These are phyloP conservation scores for Alternaria rosae DNA, from an alignment of 2,329 filamentous ascomycete species.

Conservation along the genomic window DNA sequence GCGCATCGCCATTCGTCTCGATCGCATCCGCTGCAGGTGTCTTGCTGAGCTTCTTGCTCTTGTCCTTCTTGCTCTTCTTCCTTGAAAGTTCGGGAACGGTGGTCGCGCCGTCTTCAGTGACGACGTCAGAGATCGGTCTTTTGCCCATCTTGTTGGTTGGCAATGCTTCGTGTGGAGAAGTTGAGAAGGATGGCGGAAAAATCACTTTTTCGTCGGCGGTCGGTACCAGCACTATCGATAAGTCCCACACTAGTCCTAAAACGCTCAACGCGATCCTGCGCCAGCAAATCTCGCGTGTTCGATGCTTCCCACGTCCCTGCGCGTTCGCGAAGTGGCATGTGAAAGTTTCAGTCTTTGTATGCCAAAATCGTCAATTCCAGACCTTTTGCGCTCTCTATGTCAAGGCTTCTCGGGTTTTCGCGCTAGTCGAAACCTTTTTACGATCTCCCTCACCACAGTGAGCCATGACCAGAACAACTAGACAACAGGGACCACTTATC, in stretches of 20 bases:
- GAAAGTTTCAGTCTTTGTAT: background rate
- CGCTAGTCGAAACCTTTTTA: slow-evolving; percentile 3
- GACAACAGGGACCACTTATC: background rate
- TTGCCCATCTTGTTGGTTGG: slow-evolving; percentile 43
- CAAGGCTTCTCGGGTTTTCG: background rate
- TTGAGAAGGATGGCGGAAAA: slow-evolving; percentile 16
- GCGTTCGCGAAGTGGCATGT: background rate
- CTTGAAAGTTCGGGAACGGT: slow-evolving; percentile 35
- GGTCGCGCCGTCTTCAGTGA: slow-evolving; percentile 34
- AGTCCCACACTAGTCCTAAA: slow-evolving; percentile 11
- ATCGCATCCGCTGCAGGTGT: slow-evolving; percentile 22
- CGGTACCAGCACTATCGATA: slow-evolving; percentile 30
- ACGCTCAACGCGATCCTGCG: slow-evolving; percentile 1
- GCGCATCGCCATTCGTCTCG: slow-evolving; percentile 29
- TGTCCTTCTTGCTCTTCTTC: slow-evolving; percentile 51
- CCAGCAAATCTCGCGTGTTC: slow-evolving; percentile 8
- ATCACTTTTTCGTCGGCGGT: slow-evolving; percentile 23
- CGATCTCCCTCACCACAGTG: background rate
- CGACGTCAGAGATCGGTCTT: slow-evolving; percentile 44
- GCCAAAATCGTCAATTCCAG: background rate
- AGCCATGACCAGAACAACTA: slow-evolving; percentile 11
- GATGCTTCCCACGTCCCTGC: background rate
- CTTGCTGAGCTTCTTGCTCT: slow-evolving; percentile 40
- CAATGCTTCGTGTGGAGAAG: slow-evolving; percentile 3
- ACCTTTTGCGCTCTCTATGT: background rate